Percentiles rank a stretch among this genome's conserved stretches.
Evolutionary conservation across 2,329 filamentous ascomycete genomes (phyloP).

Genomic region (Aspergillus sp.): DNA sequence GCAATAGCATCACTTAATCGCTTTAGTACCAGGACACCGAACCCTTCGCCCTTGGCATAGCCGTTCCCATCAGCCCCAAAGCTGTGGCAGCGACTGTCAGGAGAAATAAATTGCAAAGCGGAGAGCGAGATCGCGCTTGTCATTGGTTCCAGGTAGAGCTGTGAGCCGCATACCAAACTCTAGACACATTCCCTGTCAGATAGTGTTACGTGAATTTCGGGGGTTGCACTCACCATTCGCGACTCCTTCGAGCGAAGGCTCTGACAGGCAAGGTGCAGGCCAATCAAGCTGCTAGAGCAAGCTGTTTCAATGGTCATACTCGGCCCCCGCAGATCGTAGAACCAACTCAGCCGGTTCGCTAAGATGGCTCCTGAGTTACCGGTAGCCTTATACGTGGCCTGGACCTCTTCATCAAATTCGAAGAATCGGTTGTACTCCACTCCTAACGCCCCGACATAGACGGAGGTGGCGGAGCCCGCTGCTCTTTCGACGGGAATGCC

Average conservation of each 20-base stretch:
- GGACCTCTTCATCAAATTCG: not conserved
- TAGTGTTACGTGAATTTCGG: too few relatives aligned
- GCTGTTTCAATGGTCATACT: slow-evolving; percentile 43
- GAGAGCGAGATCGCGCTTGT: slow-evolving; percentile 11
- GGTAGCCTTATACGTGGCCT: not conserved
- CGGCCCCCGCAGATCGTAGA: slow-evolving; percentile 24
- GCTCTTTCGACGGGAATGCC: not conserved
- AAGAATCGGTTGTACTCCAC: not conserved
- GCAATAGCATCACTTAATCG: not conserved
- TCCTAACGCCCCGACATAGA: not conserved
- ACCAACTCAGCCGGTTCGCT: not conserved
- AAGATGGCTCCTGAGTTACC: not conserved
- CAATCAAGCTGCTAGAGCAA: slow-evolving; percentile 43
- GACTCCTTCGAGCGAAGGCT: slow-evolving; percentile 8
- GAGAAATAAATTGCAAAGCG: not conserved
- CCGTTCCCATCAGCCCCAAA: not conserved
- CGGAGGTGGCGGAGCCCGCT: not conserved
- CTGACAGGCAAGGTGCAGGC: slow-evolving; percentile 41
- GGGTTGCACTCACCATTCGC: too few relatives aligned
- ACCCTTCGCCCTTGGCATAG: not conserved
- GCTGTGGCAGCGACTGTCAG: not conserved
- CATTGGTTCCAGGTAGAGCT: too few relatives aligned
- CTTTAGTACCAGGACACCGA: not conserved
- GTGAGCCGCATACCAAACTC: too few relatives aligned
- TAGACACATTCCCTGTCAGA: too few relatives aligned